Evolutionary conservation across 768 basidiomycete species (phyloP).

Genomic region (Leccinum longicurvipes): DNA sequence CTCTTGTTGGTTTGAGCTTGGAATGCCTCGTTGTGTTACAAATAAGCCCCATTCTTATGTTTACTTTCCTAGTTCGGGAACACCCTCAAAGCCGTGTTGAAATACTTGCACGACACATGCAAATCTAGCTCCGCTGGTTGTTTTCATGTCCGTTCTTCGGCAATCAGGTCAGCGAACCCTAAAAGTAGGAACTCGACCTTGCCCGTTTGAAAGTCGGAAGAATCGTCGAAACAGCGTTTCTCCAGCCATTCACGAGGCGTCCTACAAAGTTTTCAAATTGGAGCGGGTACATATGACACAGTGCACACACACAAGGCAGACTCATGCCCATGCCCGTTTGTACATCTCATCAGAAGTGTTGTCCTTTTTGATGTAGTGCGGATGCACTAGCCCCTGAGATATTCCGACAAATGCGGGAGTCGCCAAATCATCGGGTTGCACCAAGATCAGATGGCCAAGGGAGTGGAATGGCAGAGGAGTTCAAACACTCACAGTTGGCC

Average conservation of each 20-base stretch:
- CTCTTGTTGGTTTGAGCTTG: background rate
- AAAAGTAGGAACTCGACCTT: background rate
- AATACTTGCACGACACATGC: background rate
- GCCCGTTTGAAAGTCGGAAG: constrained; percentile 8
- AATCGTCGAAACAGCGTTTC: background rate
- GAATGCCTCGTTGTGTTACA: constrained; percentile 18
- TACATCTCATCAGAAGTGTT: background rate
- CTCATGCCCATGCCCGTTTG: background rate
- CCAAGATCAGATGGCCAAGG: constrained; percentile 5
- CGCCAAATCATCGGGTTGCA: background rate
- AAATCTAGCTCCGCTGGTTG: constrained; percentile 14
- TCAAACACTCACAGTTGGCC: background rate
- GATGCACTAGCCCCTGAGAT: background rate
- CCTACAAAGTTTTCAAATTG: background rate
- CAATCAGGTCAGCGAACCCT: constrained; percentile 1
- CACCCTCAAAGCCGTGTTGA: background rate
- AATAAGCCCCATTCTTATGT: background rate
- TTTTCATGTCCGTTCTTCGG: constrained; percentile 4
- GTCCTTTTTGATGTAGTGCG: background rate
- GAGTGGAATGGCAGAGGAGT: no score
- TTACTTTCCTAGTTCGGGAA: background rate
- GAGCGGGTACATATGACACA: background rate
- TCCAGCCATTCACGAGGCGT: background rate
- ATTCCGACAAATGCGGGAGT: background rate
- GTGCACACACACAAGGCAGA: background rate